Conservation (phyloP, 192 early-diverging fungal species). For the Rhizophagus prolifer region DNA sequence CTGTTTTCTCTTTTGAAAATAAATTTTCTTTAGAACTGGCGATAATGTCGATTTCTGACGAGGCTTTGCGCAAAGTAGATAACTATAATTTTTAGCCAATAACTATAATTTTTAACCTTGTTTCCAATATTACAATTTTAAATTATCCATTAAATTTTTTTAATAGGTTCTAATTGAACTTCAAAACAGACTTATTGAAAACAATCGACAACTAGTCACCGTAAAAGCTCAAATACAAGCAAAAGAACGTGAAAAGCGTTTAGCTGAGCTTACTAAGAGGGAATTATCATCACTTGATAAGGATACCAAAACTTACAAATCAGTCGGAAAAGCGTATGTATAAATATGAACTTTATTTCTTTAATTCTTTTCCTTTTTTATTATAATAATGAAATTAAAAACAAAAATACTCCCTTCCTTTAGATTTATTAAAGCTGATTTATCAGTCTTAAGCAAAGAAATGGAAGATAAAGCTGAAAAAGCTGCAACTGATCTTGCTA, state of each 20-base stretch:
- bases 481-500: constrained; percentile 47
- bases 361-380: background rate
- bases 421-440: constrained; percentile 60
- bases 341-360: background rate
- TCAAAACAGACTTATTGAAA: constrained; percentile 63
- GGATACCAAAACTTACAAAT: constrained; percentile 63
- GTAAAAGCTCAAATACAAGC: constrained; percentile 63
- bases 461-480: constrained; percentile 41
- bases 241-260: constrained; percentile 64
- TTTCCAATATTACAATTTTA: too few species aligned
- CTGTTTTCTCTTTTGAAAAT: too few species aligned
- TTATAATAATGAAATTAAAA: background rate
- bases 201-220: constrained; percentile 56
- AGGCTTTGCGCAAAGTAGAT: background rate
- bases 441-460: constrained; percentile 43
- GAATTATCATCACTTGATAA: constrained; percentile 57
- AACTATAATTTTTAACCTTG: too few species aligned
- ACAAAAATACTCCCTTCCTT: background rate
- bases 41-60: background rate
- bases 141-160: too few species aligned
- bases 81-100: background rate
- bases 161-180: constrained; percentile 60
- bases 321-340: constrained; percentile 72
- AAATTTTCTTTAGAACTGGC: too few species aligned
- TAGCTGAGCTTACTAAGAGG: constrained; percentile 66